phyloP scores from a whole-genome alignment of 2,329 filamentous ascomycete genomes.

The Trichoderma harzianum region DNA sequence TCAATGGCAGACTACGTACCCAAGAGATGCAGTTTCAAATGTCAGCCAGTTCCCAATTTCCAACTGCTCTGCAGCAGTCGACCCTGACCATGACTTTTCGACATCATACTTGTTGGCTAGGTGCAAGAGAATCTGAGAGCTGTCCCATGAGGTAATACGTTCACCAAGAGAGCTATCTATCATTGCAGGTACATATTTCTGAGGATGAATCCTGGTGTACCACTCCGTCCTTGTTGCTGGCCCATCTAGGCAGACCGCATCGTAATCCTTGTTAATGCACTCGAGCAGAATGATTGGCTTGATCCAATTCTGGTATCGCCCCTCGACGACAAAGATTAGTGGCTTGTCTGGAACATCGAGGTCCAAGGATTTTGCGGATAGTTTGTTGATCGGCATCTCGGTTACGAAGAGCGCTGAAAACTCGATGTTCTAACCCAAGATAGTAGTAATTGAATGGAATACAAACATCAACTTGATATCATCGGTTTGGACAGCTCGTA shows the following conservation, averaged over 20 bases:
- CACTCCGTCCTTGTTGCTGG: conserved; percentile 9
- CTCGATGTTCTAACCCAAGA: neutral
- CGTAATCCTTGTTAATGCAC: neutral
- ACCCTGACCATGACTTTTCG: neutral
- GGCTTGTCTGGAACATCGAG: conserved; percentile 14
- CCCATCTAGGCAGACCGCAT: conserved; percentile 5
- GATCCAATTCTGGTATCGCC: conserved; percentile 17
- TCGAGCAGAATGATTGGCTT: conserved; percentile 18
- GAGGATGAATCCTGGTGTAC: conserved; percentile 15
- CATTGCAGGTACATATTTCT: conserved; percentile 16
- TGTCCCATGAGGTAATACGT: conserved; percentile 11
- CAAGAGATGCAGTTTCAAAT: conserved; percentile 17
- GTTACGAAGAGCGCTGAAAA: neutral
- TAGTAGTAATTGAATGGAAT: no score
- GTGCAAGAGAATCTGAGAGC: conserved; percentile 15
- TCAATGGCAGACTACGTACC: neutral
- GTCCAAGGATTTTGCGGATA: conserved; percentile 7
- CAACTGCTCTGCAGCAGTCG: neutral
- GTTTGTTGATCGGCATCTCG: conserved; percentile 10
- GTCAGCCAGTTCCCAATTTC: conserved; percentile 17
- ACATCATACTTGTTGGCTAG: conserved; percentile 8
- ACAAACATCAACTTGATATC: neutral
- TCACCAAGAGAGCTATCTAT: conserved; percentile 12
- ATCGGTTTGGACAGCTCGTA: neutral
- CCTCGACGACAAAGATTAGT: conserved; percentile 11